Base-by-base conservation (phyloP, 2,329 filamentous ascomycete genomes). In the Furcasterigmium furcatum region DNA sequence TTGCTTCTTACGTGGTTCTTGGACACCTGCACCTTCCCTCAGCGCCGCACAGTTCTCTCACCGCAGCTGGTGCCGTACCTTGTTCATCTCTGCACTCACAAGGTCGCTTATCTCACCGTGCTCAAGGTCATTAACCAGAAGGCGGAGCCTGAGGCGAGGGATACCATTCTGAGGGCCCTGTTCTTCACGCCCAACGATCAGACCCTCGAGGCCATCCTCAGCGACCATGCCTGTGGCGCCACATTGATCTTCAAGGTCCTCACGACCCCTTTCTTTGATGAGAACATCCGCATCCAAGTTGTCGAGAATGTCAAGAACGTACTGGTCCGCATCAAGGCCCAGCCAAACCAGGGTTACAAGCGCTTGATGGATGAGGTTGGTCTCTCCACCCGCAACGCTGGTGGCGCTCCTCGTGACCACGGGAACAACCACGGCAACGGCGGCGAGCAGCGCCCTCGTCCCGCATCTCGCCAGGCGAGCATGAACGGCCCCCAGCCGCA, bases 101-200 rank as follows among this genome's bases (percentile, higher is more conserved):
- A 97, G 75, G 92, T 99, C 46, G 94, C 94, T 0, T 97, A 97
- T 61, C 76, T 97, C 50, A 99, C 94, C 0, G 92, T 99, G 1
- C 76, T 99, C 47, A 99, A 99, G 73, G 91, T 97, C 42, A 95
- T 99, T 67, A 99, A 99, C 64, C 94, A 99, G 67, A 91, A 95
- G 62, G 88, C 91, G 27, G 94, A 99, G 68, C 79, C 88, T 0
- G 92, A 97, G 50, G 94, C 94, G 4, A 83, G 94, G 12, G 92
- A 99, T 59, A 87, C 82, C 40, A 89, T 99, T 32, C 75, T 97
- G 34, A 87, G 90, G 63, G 91, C 92, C 3, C 73, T 99, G 27
- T 97, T 99, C 77, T 95, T 96, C 68, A 91, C 88, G 9, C 80
- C 84, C 3, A 88, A 92, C 50, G 89, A 97, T 58, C 84, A 91